Conservation (phyloP, 2,329 filamentous ascomycete genomes). For the Phialemoniopsis sp. region DNA sequence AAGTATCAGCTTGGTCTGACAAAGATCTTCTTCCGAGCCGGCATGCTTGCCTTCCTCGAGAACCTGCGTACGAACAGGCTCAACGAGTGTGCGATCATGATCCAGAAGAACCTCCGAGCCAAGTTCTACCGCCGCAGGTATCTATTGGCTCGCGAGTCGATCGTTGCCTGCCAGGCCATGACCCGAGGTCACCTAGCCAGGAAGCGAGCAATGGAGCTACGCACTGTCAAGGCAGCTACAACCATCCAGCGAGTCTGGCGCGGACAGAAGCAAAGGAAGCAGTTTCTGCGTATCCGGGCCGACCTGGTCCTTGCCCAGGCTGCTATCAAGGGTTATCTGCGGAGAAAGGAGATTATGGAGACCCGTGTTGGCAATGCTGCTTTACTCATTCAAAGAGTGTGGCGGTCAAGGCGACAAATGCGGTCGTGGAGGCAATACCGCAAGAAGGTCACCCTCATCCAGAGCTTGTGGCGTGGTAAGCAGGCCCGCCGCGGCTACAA, state of each 20-base stretch:
- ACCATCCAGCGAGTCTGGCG: constrained; percentile 95
- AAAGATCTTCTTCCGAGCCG: constrained; percentile 98
- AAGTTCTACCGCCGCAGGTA: constrained; percentile 95
- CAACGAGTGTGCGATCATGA: constrained; percentile 93
- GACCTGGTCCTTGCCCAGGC: constrained; percentile 88
- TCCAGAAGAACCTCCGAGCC: constrained; percentile 94
- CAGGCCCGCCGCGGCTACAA: constrained; percentile 81
- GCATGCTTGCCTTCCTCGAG: constrained; percentile 97
- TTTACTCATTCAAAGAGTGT: constrained; percentile 82
- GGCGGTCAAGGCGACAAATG: constrained; percentile 76
- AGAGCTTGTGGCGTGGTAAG: constrained; percentile 90
- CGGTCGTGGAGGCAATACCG: constrained; percentile 84
- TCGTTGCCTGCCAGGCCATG: constrained; percentile 76
- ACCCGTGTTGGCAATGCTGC: constrained; percentile 90
- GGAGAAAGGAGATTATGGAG: constrained; percentile 88
- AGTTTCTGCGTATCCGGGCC: constrained; percentile 72
- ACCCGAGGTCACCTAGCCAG: constrained; percentile 76
- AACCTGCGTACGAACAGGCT: constrained; percentile 86
- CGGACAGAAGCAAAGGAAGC: constrained; percentile 83
- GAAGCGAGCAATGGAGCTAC: constrained; percentile 72
- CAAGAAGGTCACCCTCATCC: constrained; percentile 82
- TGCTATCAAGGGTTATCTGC: constrained; percentile 84
- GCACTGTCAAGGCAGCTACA: constrained; percentile 81
- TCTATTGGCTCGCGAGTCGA: constrained; percentile 76
- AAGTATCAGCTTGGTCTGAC: constrained; percentile 97